These are phyloP conservation scores for Wallacemonas collosoma DNA, from an alignment of 208 protist genomes.

Conservation along the genomic window DNA sequence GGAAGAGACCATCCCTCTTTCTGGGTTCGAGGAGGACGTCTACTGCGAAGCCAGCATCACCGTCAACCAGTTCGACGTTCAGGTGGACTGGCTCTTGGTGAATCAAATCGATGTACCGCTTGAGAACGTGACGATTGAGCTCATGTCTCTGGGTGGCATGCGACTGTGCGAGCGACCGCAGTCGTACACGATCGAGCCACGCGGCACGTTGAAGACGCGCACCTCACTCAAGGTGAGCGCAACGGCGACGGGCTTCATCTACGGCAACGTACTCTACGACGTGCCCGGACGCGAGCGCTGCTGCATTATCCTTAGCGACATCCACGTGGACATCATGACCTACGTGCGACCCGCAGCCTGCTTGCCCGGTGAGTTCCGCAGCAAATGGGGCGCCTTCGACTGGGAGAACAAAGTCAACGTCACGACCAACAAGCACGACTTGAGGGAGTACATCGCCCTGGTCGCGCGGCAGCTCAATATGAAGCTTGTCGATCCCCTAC, in stretches of 20 bases:
- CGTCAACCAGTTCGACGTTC: constrained; percentile 98
- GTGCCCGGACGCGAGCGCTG: constrained; percentile 77
- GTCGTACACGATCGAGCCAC: constrained; percentile 90
- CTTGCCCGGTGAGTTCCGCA: constrained; percentile 91
- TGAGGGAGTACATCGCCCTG: constrained; percentile 92
- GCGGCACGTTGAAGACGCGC: constrained; percentile 82
- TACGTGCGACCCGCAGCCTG: constrained; percentile 96
- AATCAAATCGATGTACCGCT: constrained; percentile 96
- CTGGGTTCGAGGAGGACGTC: constrained; percentile 96
- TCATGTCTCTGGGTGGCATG: constrained; percentile 96
- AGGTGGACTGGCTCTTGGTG: constrained; percentile 93
- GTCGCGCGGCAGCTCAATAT: constrained; percentile 96
- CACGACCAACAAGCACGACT: constrained; percentile 75
- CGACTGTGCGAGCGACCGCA: constrained; percentile 97
- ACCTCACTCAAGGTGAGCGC: constrained; percentile 98
- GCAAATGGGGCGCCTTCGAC: constrained; percentile 98
- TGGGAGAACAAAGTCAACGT: constrained; percentile 99
- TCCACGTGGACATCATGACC: constrained; percentile 99
- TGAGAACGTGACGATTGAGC: constrained; percentile 96
- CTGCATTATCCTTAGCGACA: constrained; percentile 96
- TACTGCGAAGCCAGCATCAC: constrained; percentile 97
- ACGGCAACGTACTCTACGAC: constrained; percentile 98
- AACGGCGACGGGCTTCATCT: constrained; percentile 97
- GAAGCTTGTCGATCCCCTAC: constrained; percentile 65
- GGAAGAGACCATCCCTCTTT: constrained; percentile 93